Evolutionary conservation across 176 grass and related monocot species (phyloP).

Genomic region (Lolium multiflorum): DNA sequence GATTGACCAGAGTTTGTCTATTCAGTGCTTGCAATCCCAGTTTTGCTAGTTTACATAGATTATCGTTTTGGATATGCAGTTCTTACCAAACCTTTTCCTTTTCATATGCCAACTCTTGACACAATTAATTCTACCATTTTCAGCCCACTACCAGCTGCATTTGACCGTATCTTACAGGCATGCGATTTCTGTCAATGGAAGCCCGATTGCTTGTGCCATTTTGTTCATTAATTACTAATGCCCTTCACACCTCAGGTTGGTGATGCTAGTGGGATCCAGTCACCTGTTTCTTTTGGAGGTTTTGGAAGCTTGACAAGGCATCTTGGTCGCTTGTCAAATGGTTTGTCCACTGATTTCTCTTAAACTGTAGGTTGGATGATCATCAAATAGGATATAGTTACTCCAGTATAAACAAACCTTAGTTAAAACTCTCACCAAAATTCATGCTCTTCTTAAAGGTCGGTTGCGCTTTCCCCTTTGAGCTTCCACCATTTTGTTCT

Average conservation of each 20-base stretch:
- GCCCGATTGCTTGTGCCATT: background rate
- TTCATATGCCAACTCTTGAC: slow-evolving; percentile 39
- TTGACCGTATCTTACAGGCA: slow-evolving; percentile 92
- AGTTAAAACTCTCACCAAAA: slow-evolving; percentile 13
- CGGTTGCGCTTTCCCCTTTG: too few species aligned
- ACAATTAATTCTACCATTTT: slow-evolving; percentile 28
- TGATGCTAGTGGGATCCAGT: slow-evolving; percentile 97
- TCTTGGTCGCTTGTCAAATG: slow-evolving; percentile 78
- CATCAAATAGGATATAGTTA: slow-evolving; percentile 2
- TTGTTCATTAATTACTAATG: slow-evolving; percentile 19
- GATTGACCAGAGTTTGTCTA: background rate
- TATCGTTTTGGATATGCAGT: background rate
- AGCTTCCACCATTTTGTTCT: too few species aligned
- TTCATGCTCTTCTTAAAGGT: background rate
- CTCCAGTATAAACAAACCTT: background rate
- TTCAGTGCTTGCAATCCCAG: background rate
- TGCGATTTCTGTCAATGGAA: slow-evolving; percentile 28
- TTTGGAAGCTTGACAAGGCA: slow-evolving; percentile 96
- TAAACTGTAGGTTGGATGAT: slow-evolving; percentile 4
- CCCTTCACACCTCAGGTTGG: slow-evolving; percentile 66
- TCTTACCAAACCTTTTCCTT: background rate
- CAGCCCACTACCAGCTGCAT: slow-evolving; percentile 90
- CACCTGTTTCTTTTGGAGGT: slow-evolving; percentile 98
- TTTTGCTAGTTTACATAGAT: background rate
- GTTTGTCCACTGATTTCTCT: slow-evolving; percentile 39